phyloP scores from a whole-genome alignment of 2,329 filamentous ascomycete genomes.

The Emericellopsis cladophorae region DNA sequence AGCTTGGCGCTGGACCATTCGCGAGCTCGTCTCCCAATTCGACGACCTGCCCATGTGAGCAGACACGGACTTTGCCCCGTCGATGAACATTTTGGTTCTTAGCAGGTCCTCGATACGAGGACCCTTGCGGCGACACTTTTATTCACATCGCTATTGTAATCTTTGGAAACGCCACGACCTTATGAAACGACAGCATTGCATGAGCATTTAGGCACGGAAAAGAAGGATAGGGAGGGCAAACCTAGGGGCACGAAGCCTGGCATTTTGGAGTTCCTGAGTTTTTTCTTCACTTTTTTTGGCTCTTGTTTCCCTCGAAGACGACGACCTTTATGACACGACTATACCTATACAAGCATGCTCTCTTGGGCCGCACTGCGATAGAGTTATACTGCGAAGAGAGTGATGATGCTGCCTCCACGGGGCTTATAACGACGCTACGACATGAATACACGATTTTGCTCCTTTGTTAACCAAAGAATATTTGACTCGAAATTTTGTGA shows the following conservation, averaged over 20 bases:
- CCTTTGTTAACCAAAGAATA: background rate
- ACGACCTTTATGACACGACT: too few species aligned
- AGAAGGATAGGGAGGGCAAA: too few species aligned
- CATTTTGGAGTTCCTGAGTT: background rate
- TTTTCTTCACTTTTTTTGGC: background rate
- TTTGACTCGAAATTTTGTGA: background rate
- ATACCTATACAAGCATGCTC: too few species aligned
- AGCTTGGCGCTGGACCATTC: constrained; percentile 68
- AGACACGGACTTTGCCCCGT: background rate
- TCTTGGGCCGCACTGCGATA: too few species aligned
- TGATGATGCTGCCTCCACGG: background rate
- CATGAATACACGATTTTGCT: background rate
- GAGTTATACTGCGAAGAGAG: background rate
- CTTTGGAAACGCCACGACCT: constrained; percentile 1
- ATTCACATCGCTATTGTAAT: background rate
- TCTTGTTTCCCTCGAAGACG: background rate
- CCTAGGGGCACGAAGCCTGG: too few species aligned
- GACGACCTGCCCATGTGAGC: constrained; percentile 21
- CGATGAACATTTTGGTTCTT: background rate
- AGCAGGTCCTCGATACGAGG: too few species aligned
- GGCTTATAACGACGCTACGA: background rate
- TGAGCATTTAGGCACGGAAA: background rate
- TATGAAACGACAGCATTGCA: constrained; percentile 1
- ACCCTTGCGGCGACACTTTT: too few species aligned
- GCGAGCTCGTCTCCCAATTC: constrained; percentile 40